Evolutionary conservation across 768 basidiomycete genomes (phyloP), one percentile per base, ranked within the genome.

Genomic region (Coprinopsis cinerea): DNA sequence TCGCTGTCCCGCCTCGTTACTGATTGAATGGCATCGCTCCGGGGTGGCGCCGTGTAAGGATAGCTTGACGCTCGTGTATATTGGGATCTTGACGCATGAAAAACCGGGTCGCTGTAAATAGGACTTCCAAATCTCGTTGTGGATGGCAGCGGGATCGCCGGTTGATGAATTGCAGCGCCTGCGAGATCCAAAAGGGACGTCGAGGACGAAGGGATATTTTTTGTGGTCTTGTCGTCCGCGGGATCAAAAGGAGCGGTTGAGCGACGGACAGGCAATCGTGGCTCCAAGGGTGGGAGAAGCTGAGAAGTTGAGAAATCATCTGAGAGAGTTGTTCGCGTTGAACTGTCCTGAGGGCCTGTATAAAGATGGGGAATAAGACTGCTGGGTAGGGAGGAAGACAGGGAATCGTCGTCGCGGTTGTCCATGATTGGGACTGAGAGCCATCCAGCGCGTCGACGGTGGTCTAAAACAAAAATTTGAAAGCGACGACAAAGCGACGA

Each of bases 361-460:
- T 65, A 70, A 42, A 80, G 70, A 55, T 72, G 74, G n/a, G 72
- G 72, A 49, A 71, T 72, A 34, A 82, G 69, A 53, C 70, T 75
- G 52, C 65, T 67, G 30, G 79, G 79, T 15, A 82, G 71, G 25
- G 75, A 75, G 67, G 76, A 79, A 53, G 50, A 51, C 34, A 46
- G 44, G 17, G 50, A 46, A 17, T 51, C 43, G 48, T 53, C 51
- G 49, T 53, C 47, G 52, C 52, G 47, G 49, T 48, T 54, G 54
- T 56, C 57, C 59, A 61, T 59, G 47, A 49, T 41, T 48, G 50
- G 50, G 44, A 40, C 27, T 18, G 50, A 46, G 11, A 51, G 43
- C 51, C 51, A 53, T 53, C 27, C 26, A 48, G 51, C 45, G 45
- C 11, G 45, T 24, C 23, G 28, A 36, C 45, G 24, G 27, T 47